phyloP scores from a whole-genome alignment of 805 yeast genomes.

The Teunomyces funiuensis region DNA sequence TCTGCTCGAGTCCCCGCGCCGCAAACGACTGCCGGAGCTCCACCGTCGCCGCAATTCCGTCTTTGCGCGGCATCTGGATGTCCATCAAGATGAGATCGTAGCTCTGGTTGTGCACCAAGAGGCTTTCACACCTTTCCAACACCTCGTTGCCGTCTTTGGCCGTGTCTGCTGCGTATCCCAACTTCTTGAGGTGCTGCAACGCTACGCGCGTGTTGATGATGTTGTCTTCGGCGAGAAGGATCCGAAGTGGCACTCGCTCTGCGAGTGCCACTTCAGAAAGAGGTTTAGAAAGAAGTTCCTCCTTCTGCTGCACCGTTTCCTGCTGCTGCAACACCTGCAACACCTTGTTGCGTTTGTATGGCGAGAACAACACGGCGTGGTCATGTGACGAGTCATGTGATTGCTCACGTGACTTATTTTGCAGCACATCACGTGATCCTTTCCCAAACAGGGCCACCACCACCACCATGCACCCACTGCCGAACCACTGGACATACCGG shows the following conservation, averaged over 20 bases:
- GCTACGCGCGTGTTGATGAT: conserved; percentile 51
- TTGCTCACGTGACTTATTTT: too few relatives aligned
- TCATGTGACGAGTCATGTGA: too few relatives aligned
- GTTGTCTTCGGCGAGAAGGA: conserved; percentile 58
- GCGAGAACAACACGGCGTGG: conserved; percentile 27
- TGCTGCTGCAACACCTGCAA: conserved; percentile 8
- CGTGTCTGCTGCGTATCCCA: conserved; percentile 53
- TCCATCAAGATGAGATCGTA: conserved; percentile 60
- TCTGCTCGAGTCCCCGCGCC: conserved; percentile 15
- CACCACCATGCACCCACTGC: conserved; percentile 15
- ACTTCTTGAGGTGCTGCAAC: conserved; percentile 44
- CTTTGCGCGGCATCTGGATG: conserved; percentile 54
- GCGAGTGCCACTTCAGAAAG: too few relatives aligned
- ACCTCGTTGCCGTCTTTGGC: conserved; percentile 53
- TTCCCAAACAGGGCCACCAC: conserved; percentile 32
- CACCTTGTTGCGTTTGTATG: conserved; percentile 28
- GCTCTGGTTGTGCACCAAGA: conserved; percentile 22
- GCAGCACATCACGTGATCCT: too few relatives aligned
- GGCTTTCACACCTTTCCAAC: conserved; percentile 32
- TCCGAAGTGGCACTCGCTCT: conserved; percentile 38
- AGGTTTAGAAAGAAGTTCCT: too few relatives aligned
- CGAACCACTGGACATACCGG: conserved; percentile 4
- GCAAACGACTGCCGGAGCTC: conserved; percentile 35
- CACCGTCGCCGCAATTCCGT: conserved; percentile 52
- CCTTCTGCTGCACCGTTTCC: not conserved